Conservation (phyloP, 768 basidiomycete genomes). For the Tylopilus subfusipes region DNA sequence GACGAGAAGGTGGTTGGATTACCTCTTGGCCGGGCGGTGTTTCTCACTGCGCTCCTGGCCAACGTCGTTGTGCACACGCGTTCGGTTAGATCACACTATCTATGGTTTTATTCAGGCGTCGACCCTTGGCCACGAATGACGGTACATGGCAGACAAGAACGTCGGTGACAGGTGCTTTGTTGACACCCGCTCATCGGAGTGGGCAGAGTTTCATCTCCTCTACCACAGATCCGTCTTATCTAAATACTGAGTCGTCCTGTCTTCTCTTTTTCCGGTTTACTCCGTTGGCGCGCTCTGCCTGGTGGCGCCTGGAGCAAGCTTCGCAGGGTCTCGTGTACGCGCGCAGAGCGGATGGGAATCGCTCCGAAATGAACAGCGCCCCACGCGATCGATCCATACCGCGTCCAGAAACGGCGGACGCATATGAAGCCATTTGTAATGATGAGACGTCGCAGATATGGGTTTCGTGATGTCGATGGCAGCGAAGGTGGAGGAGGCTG, state of each 20-base stretch:
- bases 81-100: background rate
- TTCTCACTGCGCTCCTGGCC: background rate
- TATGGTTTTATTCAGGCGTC: background rate
- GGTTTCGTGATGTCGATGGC: conserved; percentile 2
- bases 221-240: conserved; percentile 8
- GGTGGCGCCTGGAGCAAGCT: conserved; percentile 9
- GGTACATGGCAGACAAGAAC: background rate
- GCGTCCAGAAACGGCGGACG: background rate
- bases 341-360: background rate
- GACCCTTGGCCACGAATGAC: background rate
- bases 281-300: conserved; percentile 1
- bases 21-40: background rate
- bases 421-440: conserved; percentile 7
- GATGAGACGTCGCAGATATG: conserved; percentile 1
- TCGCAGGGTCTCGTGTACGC: background rate
- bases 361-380: conserved; percentile 18
- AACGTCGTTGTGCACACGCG: background rate
- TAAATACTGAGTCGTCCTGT: background rate
- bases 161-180: background rate
- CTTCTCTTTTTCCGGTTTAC: background rate
- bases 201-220: conserved; percentile 7
- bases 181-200: conserved; percentile 9
- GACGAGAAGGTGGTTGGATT: background rate
- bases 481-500: background rate
- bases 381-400: conserved; percentile 18